phyloP scores from a whole-genome alignment of 768 basidiomycete species.

The Hypsizygus marmoreus region DNA sequence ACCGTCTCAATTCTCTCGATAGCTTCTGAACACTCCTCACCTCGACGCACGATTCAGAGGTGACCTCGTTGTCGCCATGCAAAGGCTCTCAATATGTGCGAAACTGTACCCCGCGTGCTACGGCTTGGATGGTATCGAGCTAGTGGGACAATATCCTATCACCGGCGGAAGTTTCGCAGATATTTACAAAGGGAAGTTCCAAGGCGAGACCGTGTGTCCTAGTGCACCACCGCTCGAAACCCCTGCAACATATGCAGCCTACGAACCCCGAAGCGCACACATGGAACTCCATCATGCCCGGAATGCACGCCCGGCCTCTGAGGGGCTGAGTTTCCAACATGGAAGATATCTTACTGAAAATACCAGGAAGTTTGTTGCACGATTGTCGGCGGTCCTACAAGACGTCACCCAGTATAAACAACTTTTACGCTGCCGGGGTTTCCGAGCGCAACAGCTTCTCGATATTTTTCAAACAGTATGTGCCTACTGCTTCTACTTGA shows the following conservation, averaged over 20 bases:
- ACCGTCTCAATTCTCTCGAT: neutral
- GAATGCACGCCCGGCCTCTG: no score
- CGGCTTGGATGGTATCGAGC: neutral
- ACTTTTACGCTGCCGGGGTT: neutral
- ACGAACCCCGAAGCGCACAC: no score
- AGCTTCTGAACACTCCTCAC: neutral
- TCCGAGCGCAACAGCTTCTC: constrained; percentile 3
- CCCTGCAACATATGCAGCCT: constrained; percentile 7
- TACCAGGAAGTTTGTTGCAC: neutral
- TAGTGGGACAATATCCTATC: constrained; percentile 2
- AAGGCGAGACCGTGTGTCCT: neutral
- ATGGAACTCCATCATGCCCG: no score
- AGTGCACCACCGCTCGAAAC: neutral
- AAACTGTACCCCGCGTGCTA: constrained; percentile 6
- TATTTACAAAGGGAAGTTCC: constrained; percentile 5
- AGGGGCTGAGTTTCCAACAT: no score
- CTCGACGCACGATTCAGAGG: neutral
- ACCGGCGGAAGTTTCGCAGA: constrained; percentile 7
- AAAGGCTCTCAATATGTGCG: constrained; percentile 1
- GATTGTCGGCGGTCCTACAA: neutral
- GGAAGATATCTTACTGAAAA: neutral
- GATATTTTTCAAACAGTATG: constrained; percentile 2
- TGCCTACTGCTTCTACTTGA: neutral
- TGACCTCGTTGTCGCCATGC: constrained; percentile 1
- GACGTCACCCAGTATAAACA: neutral